phyloP scores from a whole-genome alignment of 768 basidiomycete genomes.

The Trametes maxima region DNA sequence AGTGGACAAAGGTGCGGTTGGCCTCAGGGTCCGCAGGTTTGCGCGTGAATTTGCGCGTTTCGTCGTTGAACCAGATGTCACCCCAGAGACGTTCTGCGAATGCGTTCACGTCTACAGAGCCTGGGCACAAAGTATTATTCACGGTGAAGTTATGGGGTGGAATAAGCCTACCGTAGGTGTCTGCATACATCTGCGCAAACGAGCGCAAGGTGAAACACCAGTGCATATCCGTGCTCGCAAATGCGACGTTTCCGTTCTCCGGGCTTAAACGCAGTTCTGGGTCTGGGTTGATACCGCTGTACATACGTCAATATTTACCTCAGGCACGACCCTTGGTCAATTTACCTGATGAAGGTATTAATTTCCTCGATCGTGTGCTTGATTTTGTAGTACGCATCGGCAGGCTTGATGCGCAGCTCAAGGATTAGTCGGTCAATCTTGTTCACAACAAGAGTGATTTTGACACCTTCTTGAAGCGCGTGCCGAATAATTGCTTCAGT shows the following conservation, averaged over 20 bases:
- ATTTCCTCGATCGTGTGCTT: conserved; percentile 99
- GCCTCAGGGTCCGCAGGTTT: conserved; percentile 80
- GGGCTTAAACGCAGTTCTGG: conserved; percentile 89
- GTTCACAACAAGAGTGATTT: conserved; percentile 93
- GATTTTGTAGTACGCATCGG: conserved; percentile 98
- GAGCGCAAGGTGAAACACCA: conserved; percentile 97
- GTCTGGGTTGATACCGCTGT: conserved; percentile 82
- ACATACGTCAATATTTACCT: neutral
- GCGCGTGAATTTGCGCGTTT: conserved; percentile 86
- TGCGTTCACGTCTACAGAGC: conserved; percentile 75
- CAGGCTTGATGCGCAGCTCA: conserved; percentile 92
- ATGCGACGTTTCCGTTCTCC: conserved; percentile 95
- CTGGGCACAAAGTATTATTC: conserved; percentile 36
- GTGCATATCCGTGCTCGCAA: conserved; percentile 95
- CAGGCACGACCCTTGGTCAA: neutral
- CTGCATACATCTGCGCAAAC: conserved; percentile 95
- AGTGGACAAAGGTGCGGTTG: conserved; percentile 88
- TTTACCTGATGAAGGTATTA: conserved; percentile 90
- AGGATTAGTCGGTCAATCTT: conserved; percentile 98
- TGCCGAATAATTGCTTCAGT: conserved; percentile 88
- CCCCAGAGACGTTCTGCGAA: conserved; percentile 97
- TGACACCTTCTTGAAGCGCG: conserved; percentile 84
- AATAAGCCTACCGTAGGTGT: conserved; percentile 72
- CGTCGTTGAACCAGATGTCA: conserved; percentile 90
- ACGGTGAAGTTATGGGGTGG: neutral